These are phyloP conservation scores for Talaromyces pinophilus DNA, from an alignment of 2,329 filamentous ascomycete genomes.

Conservation along the genomic window DNA sequence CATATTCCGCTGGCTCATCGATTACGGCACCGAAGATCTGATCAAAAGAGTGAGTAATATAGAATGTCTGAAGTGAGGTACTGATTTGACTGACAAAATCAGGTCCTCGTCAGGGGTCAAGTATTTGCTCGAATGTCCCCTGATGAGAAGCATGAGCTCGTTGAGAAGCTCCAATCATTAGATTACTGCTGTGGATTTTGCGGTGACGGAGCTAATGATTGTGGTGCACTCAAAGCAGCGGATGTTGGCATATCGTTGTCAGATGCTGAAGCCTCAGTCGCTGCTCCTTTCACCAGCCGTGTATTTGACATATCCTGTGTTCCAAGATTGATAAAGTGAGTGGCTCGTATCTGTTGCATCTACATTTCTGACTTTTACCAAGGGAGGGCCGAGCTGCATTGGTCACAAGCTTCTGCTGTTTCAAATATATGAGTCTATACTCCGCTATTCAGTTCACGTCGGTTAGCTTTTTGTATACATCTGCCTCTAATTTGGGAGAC, in stretches of 20 bases:
- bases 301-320: slow-evolving; percentile 97
- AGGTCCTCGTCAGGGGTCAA: slow-evolving; percentile 89
- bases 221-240: slow-evolving; percentile 91
- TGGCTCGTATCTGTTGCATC: slow-evolving; percentile 17
- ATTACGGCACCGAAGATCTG: slow-evolving; percentile 80
- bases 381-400: slow-evolving; percentile 90
- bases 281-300: slow-evolving; percentile 94
- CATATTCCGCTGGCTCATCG: slow-evolving; percentile 93
- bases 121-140: slow-evolving; percentile 98
- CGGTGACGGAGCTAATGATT: slow-evolving; percentile 96
- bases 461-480: slow-evolving; percentile 94
- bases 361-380: slow-evolving; percentile 28
- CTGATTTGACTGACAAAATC: slow-evolving; percentile 23
- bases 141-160: slow-evolving; percentile 95
- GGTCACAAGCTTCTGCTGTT: slow-evolving; percentile 98
- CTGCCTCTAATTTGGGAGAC: slow-evolving; percentile 90
- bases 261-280: slow-evolving; percentile 95
- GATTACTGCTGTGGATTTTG: slow-evolving; percentile 96
- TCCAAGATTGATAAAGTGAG: slow-evolving; percentile 78
- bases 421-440: slow-evolving; percentile 99
- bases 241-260: slow-evolving; percentile 97
- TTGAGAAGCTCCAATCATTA: slow-evolving; percentile 94
- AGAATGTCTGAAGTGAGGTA: background rate
- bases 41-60: slow-evolving; percentile 62
- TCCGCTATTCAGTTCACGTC: slow-evolving; percentile 99